Base-by-base conservation (phyloP, 2,329 filamentous ascomycete genomes). In the Stagonosporopsis cucurbitacearum region DNA sequence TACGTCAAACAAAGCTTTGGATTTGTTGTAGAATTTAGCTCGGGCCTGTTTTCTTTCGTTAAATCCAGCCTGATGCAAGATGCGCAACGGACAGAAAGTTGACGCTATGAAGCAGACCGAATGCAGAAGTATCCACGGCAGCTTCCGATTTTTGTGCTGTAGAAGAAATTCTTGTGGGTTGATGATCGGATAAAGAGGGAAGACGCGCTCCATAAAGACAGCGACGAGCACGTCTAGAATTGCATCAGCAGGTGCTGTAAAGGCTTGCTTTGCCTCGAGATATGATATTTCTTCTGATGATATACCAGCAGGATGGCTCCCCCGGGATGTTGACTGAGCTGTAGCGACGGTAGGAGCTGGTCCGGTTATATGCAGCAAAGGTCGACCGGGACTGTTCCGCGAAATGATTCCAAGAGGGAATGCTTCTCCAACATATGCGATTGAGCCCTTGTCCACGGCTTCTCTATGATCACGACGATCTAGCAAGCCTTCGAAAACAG, bases 91-190 rank as follows among this genome's bases (percentile, higher is more conserved):
- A 54, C 51, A 54, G n/a, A 49, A 54, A 2, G 51, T 54, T 25
- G 51, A 45, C n/a, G 51, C 46, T 6, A 39, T 13, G 6, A 49
- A 54, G 33, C 51, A 54, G 0, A 54, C 25, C 1, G 51, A 39
- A 23, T 54, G 51, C 5, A 54, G 45, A 6, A 54, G 15, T 8
- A 54, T 54, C 51, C 45, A 54, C 12, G 45, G 51, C 5, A 54
- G 46, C 22, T 23, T 54, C 4, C 26, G 23, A 4, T 39, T 19
- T 33, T 35, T 37, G 20, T 54, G 33, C 6, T 54, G 51, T 4
- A n/a, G 2, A 2, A 49, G 7, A 15, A 49, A 36, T 12, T 54
- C 51, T 20, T 45, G 23, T 17, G 51, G 51, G 6, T 49, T 40
- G 19, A 54, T 40, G 6, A 54, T 19, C 2, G 51, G 51, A 6